These are phyloP conservation scores for Petunia secreta DNA, from an alignment of 257 asterid genomes.

Conservation along the genomic window DNA sequence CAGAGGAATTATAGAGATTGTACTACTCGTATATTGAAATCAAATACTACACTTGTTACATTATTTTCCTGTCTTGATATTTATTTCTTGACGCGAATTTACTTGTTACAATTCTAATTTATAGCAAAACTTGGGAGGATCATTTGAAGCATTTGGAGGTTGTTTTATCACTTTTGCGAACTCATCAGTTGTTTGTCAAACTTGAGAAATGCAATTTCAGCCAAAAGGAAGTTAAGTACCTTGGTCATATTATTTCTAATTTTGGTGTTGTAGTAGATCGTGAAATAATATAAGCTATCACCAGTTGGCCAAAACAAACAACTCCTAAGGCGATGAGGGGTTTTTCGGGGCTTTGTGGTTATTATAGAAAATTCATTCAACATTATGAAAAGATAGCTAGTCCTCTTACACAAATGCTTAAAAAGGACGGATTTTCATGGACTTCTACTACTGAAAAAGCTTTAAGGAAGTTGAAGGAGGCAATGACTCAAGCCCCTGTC, in stretches of 20 bases:
- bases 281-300: neutral
- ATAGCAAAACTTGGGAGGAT: neutral
- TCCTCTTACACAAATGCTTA: neutral
- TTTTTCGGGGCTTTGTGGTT: neutral
- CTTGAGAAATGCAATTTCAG: neutral
- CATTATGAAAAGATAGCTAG: neutral
- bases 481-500: neutral
- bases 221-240: neutral
- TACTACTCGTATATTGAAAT: too few relatives aligned
- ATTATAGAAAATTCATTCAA: neutral
- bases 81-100: too few relatives aligned
- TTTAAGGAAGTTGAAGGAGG: neutral
- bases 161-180: neutral
- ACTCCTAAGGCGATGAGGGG: constrained; percentile 2
- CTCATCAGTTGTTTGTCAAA: neutral
- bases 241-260: neutral
- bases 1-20: too few relatives aligned
- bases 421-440: neutral
- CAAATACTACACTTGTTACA: too few relatives aligned
- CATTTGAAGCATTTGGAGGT: neutral
- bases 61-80: too few relatives aligned
- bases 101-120: neutral
- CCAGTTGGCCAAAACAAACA: constrained; percentile 6
- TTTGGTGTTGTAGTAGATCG: neutral
- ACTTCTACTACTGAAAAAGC: neutral